These are phyloP conservation scores for Themeda triandra DNA, from an alignment of 176 grass and related monocot genomes.

Conservation along the genomic window DNA sequence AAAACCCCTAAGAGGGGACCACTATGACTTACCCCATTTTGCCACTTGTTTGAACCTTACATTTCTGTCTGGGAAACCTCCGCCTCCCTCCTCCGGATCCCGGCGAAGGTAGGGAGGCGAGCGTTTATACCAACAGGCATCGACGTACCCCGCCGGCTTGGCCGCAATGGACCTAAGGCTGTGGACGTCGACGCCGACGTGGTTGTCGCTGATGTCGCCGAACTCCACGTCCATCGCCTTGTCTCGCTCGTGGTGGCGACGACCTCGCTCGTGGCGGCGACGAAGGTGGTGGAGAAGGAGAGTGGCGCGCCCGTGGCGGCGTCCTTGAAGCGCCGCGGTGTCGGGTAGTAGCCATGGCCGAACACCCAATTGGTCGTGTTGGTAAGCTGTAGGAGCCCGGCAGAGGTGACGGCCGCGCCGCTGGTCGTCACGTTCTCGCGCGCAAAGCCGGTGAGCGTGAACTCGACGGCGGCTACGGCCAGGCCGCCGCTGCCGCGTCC, in stretches of 20 bases:
- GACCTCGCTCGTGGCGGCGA: constrained; percentile 37
- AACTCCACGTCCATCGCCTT: constrained; percentile 45
- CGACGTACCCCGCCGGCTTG: too few species aligned
- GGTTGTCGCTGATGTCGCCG: constrained; percentile 42
- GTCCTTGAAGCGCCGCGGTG: constrained; percentile 34
- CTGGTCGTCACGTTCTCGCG: constrained; percentile 11
- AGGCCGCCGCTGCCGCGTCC: too few species aligned
- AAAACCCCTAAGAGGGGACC: too few species aligned
- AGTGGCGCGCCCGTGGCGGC: constrained; percentile 12
- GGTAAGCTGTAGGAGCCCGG: constrained; percentile 50
- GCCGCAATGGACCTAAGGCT: constrained; percentile 14
- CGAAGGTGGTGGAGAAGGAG: constrained; percentile 77
- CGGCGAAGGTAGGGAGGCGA: too few species aligned
- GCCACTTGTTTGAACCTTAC: too few species aligned
- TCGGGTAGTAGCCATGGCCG: constrained; percentile 54
- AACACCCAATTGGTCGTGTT: constrained; percentile 39
- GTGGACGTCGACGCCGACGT: constrained; percentile 65
- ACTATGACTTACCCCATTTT: too few species aligned
- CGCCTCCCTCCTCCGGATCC: too few species aligned
- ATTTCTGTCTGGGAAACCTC: too few species aligned
- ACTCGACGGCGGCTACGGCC: not conserved
- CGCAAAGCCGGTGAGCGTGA: constrained; percentile 41
- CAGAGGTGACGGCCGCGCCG: constrained; percentile 15
- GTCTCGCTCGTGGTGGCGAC: constrained; percentile 71
- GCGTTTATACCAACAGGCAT: too few species aligned